A percentile compares a stretch with the other conserved stretches of the same genome.
Conservation (phyloP, 2,329 filamentous ascomycete species). For the Alternaria panax region DNA sequence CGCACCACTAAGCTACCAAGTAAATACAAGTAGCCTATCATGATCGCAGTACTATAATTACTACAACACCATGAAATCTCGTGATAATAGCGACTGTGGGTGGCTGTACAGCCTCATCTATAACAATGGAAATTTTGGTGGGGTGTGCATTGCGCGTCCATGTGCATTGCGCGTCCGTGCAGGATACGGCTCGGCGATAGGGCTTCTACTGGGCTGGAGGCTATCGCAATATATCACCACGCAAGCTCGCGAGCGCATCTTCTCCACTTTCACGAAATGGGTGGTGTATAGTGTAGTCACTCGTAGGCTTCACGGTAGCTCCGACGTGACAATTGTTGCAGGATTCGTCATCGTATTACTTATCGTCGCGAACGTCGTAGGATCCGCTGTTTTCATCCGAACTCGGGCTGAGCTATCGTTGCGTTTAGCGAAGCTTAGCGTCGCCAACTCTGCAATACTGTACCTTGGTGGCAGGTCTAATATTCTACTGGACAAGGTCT, state of each 20-base stretch:
- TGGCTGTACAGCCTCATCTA: too few species aligned
- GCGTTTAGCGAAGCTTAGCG: not conserved
- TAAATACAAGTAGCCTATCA: too few species aligned
- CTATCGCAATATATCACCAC: not conserved
- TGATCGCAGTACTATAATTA: too few species aligned
- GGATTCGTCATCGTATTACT: not conserved
- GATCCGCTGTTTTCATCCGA: not conserved
- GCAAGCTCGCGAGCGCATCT: not conserved
- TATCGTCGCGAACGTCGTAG: not conserved
- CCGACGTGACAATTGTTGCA: not conserved
- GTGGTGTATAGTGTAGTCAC: not conserved
- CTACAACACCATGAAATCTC: too few species aligned
- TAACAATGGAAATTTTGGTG: too few species aligned
- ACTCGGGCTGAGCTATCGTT: not conserved
- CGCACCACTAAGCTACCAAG: too few species aligned
- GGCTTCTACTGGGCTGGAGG: not conserved
- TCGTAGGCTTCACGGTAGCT: not conserved
- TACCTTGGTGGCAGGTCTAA: conserved; percentile 3
- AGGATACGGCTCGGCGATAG: not conserved
- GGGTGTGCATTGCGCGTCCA: too few species aligned
- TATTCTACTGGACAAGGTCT: not conserved
- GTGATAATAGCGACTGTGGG: too few species aligned
- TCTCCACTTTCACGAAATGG: not conserved
- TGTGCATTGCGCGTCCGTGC: too few species aligned
- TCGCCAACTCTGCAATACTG: not conserved